Conservation (phyloP, 305 asterid genomes). For the Fraxinus dipetala region DNA sequence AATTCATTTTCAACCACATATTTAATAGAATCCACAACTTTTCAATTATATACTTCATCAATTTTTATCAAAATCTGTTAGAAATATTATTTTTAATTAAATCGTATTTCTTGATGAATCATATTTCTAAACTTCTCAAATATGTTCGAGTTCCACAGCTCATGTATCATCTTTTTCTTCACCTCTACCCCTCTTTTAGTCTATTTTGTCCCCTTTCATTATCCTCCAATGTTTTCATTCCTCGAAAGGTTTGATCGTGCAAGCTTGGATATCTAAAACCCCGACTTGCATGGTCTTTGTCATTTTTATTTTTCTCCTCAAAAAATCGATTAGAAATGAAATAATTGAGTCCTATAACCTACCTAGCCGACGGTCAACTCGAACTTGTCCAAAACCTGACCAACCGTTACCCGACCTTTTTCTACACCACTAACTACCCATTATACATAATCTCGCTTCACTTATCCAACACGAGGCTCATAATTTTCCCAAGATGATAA, state of each 20-base stretch:
- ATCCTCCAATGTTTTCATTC: background rate
- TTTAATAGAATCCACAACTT: too few species aligned
- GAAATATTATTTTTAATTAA: too few species aligned
- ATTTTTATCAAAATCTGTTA: too few species aligned
- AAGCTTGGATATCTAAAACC: background rate
- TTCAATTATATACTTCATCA: background rate
- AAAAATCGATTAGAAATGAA: background rate
- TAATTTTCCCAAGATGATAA: conserved; percentile 23
- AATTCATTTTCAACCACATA: background rate
- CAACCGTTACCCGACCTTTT: background rate
- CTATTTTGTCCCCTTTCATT: background rate
- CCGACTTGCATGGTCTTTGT: background rate
- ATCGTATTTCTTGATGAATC: background rate
- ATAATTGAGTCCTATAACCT: background rate
- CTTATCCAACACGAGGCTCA: conserved; percentile 26
- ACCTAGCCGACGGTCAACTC: background rate
- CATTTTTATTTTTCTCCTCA: background rate
- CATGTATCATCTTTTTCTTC: background rate
- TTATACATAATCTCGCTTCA: background rate
- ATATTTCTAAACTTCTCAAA: background rate
- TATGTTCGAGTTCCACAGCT: background rate
- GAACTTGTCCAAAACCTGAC: background rate
- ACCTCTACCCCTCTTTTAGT: background rate
- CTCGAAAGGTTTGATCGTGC: background rate
- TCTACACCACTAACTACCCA: background rate